Conservation (phyloP, 2,329 filamentous ascomycete species). For the Xenoacremonium recifei region DNA sequence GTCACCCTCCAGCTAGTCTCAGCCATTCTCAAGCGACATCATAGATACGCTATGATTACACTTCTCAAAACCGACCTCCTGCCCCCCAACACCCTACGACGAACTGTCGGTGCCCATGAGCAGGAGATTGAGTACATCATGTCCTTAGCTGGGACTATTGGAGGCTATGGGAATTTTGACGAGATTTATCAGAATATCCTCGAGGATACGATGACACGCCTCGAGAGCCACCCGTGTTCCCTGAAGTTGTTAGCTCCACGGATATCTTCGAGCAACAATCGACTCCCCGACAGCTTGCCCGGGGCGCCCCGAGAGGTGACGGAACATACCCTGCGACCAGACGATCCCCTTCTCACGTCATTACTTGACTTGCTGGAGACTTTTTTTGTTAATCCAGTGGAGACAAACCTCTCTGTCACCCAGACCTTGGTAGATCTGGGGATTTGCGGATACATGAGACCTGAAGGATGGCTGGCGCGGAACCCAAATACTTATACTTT, state of each 20-base stretch:
- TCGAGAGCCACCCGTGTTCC: constrained; percentile 75
- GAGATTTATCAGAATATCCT: constrained; percentile 70
- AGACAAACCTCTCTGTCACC: constrained; percentile 86
- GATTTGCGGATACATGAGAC: constrained; percentile 77
- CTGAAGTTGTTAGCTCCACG: constrained; percentile 64
- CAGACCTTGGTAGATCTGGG: constrained; percentile 80
- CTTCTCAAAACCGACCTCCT: constrained; percentile 67
- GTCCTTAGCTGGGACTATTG: constrained; percentile 64
- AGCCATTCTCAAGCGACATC: constrained; percentile 82
- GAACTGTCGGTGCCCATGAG: constrained; percentile 72
- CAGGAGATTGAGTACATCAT: constrained; percentile 73
- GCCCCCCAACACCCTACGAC: constrained; percentile 50
- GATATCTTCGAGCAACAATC: constrained; percentile 54
- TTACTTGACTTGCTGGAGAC: constrained; percentile 69
- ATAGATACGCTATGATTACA: constrained; percentile 78
- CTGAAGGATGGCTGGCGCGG: constrained; percentile 88
- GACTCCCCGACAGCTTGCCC: constrained; percentile 55
- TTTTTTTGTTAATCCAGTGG: constrained; percentile 88
- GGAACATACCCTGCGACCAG: constrained; percentile 59
- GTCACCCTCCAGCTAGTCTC: constrained; percentile 87
- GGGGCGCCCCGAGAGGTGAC: constrained; percentile 60
- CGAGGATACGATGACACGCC: constrained; percentile 65
- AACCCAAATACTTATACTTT: constrained; percentile 62
- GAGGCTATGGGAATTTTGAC: constrained; percentile 68
- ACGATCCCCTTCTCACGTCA: constrained; percentile 63